phyloP scores from a whole-genome alignment of 139 green algal genomes.

The Picochlorum sp. region DNA sequence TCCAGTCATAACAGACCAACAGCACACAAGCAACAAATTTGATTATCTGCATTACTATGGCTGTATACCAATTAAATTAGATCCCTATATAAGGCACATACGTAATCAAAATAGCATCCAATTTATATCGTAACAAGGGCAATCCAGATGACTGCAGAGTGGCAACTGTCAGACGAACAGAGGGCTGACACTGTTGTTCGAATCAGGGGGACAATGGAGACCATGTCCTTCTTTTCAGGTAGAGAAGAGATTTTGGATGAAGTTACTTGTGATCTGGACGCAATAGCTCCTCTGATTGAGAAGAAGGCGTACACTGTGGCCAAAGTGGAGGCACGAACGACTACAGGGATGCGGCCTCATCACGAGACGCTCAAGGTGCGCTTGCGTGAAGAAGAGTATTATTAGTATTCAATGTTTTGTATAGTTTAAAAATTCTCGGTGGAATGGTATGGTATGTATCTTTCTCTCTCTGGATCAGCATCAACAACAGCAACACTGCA shows the following conservation, averaged over 20 bases:
- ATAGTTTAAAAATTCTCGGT: no score
- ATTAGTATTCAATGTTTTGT: background rate
- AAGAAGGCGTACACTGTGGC: conserved; percentile 72
- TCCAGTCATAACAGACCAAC: no score
- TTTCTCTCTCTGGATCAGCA: no score
- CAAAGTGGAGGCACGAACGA: conserved; percentile 59
- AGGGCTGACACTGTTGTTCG: conserved; percentile 42
- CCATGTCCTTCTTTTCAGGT: conserved; percentile 44
- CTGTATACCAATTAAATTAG: no score
- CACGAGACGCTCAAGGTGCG: conserved; percentile 24
- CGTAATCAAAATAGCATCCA: background rate
- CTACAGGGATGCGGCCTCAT: conserved; percentile 48
- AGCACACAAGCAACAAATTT: no score
- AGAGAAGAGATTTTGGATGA: conserved; percentile 30
- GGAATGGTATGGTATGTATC: no score
- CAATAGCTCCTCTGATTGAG: conserved; percentile 42
- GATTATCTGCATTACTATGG: no score
- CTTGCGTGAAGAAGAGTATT: background rate
- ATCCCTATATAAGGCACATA: no score
- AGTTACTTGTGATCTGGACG: conserved; percentile 8
- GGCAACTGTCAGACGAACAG: conserved; percentile 40
- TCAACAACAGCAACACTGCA: no score
- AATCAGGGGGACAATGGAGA: conserved; percentile 43
- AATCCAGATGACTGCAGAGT: conserved; percentile 21
- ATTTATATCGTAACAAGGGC: background rate